phyloP scores from a whole-genome alignment of 148 eudicot genomes.

The Rhododendron ovatum region DNA sequence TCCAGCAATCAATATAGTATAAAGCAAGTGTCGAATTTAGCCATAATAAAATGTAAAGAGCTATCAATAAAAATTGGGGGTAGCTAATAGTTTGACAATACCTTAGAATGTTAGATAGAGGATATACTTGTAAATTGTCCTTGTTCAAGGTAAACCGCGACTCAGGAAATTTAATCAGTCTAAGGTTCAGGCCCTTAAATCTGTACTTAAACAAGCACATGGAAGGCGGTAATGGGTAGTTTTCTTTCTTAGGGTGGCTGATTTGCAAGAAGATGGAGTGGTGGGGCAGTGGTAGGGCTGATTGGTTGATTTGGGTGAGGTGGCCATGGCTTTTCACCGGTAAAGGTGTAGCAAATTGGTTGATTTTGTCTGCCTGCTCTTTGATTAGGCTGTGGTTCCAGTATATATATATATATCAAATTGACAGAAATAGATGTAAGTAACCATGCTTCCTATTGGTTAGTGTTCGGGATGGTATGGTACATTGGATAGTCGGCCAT shows the following conservation, averaged over 20 bases:
- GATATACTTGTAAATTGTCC: neutral
- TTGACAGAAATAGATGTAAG: neutral
- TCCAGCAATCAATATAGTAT: neutral
- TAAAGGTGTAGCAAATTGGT: neutral
- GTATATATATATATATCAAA: neutral
- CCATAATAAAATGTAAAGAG: neutral
- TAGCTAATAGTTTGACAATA: neutral
- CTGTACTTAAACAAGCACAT: neutral
- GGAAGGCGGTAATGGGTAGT: neutral
- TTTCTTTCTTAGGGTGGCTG: neutral
- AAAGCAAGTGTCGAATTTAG: neutral
- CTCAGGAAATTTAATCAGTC: neutral
- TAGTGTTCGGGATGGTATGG: neutral
- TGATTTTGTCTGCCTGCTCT: neutral
- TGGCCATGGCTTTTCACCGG: neutral
- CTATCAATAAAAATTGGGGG: neutral
- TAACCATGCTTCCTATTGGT: neutral
- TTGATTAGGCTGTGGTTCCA: neutral
- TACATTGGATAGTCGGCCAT: neutral
- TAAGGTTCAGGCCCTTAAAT: neutral
- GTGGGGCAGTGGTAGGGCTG: neutral
- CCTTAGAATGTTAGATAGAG: neutral
- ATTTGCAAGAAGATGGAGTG: neutral
- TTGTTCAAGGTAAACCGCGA: neutral
- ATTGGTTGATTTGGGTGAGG: neutral